These are phyloP conservation scores for Kodamaea kaohsiungensis DNA, from an alignment of 805 yeast species.

Conservation along the genomic window DNA sequence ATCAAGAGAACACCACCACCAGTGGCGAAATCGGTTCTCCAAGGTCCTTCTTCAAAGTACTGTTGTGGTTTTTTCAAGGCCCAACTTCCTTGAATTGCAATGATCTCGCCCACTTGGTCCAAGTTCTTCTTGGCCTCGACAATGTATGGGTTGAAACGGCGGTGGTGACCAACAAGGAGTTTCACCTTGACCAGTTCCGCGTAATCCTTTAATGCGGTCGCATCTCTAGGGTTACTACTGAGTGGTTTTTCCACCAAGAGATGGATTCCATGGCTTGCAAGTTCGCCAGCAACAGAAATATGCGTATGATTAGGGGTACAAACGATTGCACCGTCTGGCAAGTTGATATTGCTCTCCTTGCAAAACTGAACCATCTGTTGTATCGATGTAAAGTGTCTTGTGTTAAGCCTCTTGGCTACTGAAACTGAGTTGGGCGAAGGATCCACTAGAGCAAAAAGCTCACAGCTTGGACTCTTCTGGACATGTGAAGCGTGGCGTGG, in stretches of 20 bases:
- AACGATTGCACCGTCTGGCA: conserved; percentile 42
- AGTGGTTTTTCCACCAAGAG: conserved; percentile 43
- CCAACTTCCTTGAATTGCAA: conserved; percentile 46
- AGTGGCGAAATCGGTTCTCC: conserved; percentile 35
- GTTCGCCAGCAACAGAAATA: conserved; percentile 30
- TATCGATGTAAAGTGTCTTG: conserved; percentile 20
- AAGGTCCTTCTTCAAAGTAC: conserved; percentile 37
- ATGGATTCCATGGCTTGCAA: conserved; percentile 38
- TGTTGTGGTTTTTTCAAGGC: conserved; percentile 34
- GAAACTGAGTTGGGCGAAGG: conserved; percentile 23
- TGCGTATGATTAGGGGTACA: conserved; percentile 46
- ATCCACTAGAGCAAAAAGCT: conserved; percentile 27
- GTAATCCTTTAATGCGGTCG: conserved; percentile 31
- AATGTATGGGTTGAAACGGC: conserved; percentile 44
- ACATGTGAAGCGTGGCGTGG: conserved; percentile 30
- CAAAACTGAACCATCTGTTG: conserved; percentile 21
- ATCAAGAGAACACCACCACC: conserved; percentile 46
- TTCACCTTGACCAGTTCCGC: conserved; percentile 27
- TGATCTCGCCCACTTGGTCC: conserved; percentile 28
- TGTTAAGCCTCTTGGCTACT: conserved; percentile 18
- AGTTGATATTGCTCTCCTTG: conserved; percentile 15
- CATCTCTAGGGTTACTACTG: conserved; percentile 35
- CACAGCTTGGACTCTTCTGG: conserved; percentile 18
- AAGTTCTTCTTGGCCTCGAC: conserved; percentile 37
- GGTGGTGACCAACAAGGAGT: conserved; percentile 43